Percentiles rank a stretch among this genome's conserved stretches.
Evolutionary conservation across 306 rosid genomes (phyloP).

Genomic region (Fragaria vesca): DNA sequence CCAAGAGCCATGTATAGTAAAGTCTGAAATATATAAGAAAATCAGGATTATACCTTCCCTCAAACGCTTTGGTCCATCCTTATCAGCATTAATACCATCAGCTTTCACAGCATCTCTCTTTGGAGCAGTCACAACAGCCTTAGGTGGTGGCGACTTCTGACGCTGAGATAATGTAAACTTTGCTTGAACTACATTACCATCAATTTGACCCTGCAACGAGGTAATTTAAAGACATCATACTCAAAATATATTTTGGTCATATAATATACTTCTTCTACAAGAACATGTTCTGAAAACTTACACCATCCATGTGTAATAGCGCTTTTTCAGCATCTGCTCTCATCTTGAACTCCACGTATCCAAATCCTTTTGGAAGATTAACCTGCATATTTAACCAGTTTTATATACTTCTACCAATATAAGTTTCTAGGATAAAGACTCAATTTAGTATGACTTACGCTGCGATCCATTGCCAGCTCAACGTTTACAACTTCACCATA

Average conservation of each 20-base stretch:
- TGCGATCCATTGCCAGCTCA: constrained; percentile 90
- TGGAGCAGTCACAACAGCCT: constrained; percentile 53
- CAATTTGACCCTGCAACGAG: constrained; percentile 86
- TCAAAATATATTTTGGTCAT: constrained; percentile 20
- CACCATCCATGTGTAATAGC: constrained; percentile 83
- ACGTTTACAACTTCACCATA: constrained; percentile 90
- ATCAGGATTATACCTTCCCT: constrained; percentile 62
- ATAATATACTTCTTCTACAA: constrained; percentile 10
- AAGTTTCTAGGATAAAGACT: constrained; percentile 6
- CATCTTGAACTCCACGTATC: constrained; percentile 87
- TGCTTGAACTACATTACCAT: constrained; percentile 85
- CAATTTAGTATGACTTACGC: constrained; percentile 55
- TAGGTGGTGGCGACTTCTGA: constrained; percentile 76
- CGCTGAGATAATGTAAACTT: constrained; percentile 88
- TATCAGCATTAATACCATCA: constrained; percentile 69
- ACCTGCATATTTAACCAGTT: constrained; percentile 46
- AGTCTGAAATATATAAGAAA: neutral
- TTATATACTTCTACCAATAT: constrained; percentile 8
- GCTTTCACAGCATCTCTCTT: constrained; percentile 76
- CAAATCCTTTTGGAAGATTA: constrained; percentile 94
- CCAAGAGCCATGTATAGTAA: neutral
- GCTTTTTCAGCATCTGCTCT: constrained; percentile 95
- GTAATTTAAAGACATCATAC: constrained; percentile 20
- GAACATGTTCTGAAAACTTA: constrained; percentile 44
- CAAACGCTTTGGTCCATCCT: constrained; percentile 74